Base-by-base conservation (phyloP, 1,139 yeast genomes). In the Pichia sp. region DNA sequence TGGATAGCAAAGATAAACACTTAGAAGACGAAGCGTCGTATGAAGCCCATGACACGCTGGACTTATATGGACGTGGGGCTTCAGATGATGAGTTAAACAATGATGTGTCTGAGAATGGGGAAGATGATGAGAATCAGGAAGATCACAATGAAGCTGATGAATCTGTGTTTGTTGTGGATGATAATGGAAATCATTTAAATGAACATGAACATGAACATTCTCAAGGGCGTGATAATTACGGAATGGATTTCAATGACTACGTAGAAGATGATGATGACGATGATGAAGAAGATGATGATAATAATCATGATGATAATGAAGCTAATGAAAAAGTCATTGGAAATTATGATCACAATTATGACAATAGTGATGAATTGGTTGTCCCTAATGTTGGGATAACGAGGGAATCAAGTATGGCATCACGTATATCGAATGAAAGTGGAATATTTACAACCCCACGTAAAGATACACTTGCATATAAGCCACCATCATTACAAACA, bases 271-370 rank as follows among this genome's bases (percentile, higher is more conserved):
- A 16, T 18, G 23, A 34, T 18, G 23, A 34, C 18, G 42, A 29
- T 15, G 51, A 43, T 4, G 42, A 40, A 7, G 40, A 36, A 7
- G 39, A 46, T 29, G 42, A 41, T 16, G 44, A n/a, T n/a, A n/a
- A 34, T 34, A 43, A 29, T 15, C 51, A 43, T 4, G 42, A 40
- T 6, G 40, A 36, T 8, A 37, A 46, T 29, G 42, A 41, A 15
- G 44, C n/a, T n/a, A n/a, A n/a, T n/a, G n/a, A n/a, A n/a, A n/a
- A n/a, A n/a, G n/a, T n/a, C n/a, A n/a, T n/a, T n/a, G n/a, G n/a
- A n/a, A n/a, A 32, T 68, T 57, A 29, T 22, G 55, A 45, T 7
- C 51, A 45, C 15, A 47, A 45, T 34, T 48, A 44, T 13, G 52
- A 43, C 3, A 40, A 42, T 11, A 36, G 26, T 11, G 34, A 48